These are phyloP conservation scores for Debaryomyces maramus DNA, from an alignment of 805 yeast species.

Conservation along the genomic window DNA sequence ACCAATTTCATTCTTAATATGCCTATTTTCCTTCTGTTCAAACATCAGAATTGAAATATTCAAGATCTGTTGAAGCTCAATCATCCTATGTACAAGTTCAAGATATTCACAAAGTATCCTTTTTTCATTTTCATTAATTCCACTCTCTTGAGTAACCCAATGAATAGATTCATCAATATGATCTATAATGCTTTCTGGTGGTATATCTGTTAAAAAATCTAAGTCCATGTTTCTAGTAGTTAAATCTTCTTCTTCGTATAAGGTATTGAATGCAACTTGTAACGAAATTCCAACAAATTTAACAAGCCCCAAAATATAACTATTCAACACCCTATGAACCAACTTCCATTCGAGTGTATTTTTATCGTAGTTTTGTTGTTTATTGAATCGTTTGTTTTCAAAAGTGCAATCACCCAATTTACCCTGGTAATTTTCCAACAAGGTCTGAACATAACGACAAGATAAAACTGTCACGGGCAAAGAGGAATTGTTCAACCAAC, in stretches of 20 bases:
- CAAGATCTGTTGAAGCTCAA: conserved; percentile 20
- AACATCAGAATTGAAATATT: conserved; percentile 16
- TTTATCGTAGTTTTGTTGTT: conserved; percentile 6
- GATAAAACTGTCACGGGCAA: conserved; percentile 77
- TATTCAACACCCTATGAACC: conserved; percentile 52
- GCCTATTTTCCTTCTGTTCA: conserved; percentile 2
- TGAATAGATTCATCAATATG: conserved; percentile 34
- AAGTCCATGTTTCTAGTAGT: conserved; percentile 62
- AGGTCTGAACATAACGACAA: conserved; percentile 66
- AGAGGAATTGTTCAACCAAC: conserved; percentile 78
- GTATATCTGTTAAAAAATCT: conserved; percentile 29
- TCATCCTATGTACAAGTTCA: conserved; percentile 4
- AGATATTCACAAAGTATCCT: conserved; percentile 7
- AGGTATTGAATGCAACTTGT: conserved; percentile 54
- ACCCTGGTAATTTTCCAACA: conserved; percentile 41
- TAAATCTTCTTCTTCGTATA: conserved; percentile 75
- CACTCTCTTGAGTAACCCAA: conserved; percentile 26
- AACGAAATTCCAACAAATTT: conserved; percentile 52
- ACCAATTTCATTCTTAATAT: conserved; percentile 5
- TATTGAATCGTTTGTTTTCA: conserved; percentile 13
- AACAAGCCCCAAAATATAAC: conserved; percentile 53
- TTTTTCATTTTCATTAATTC: conserved; percentile 10
- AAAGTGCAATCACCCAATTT: conserved; percentile 11
- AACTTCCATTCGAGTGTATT: conserved; percentile 23
- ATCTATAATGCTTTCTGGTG: conserved; percentile 19